Conservation (phyloP, 306 rosid genomes). For the Quercus wislizeni region DNA sequence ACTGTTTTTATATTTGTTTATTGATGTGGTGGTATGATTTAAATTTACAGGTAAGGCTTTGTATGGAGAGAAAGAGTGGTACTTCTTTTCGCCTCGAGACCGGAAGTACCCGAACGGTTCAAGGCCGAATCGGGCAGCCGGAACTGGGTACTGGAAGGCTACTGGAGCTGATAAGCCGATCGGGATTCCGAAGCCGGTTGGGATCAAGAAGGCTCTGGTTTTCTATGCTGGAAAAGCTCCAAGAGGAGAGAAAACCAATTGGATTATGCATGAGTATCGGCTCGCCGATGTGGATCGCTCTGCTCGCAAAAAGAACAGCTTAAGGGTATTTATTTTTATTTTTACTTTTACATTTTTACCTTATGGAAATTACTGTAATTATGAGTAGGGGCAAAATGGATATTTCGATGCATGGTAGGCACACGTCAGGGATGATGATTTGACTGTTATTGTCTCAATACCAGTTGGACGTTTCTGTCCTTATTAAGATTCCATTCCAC, state of each 20-base stretch:
- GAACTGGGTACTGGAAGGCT: conserved; percentile 96
- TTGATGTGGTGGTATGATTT: background rate
- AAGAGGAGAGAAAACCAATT: conserved; percentile 85
- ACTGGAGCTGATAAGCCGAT: conserved; percentile 98
- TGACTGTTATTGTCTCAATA: background rate
- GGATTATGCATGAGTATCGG: conserved; percentile 99
- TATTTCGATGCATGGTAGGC: conserved; percentile 5
- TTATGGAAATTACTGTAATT: too few species aligned
- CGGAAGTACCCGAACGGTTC: conserved; percentile 96
- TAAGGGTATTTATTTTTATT: conserved; percentile 52
- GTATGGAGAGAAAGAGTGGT: conserved; percentile 96
- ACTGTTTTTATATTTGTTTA: too few species aligned
- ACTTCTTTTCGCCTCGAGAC: conserved; percentile 83
- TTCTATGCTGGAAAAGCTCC: conserved; percentile 94
- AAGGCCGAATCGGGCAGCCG: conserved; percentile 95
- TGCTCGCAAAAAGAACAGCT: conserved; percentile 76
- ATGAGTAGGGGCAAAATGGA: conserved; percentile 12
- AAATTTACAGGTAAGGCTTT: conserved; percentile 45
- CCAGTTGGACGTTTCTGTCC: conserved; percentile 14
- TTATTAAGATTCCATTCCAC: background rate
- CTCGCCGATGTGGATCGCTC: conserved; percentile 93
- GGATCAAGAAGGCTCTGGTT: conserved; percentile 93
- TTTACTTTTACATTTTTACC: background rate
- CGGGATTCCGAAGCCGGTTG: conserved; percentile 77
- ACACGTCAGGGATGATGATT: background rate